Percentiles rank a stretch among this genome's conserved stretches.
Conservation (phyloP, 2,329 filamentous ascomycete genomes). For the Calonectria pauciramosa region DNA sequence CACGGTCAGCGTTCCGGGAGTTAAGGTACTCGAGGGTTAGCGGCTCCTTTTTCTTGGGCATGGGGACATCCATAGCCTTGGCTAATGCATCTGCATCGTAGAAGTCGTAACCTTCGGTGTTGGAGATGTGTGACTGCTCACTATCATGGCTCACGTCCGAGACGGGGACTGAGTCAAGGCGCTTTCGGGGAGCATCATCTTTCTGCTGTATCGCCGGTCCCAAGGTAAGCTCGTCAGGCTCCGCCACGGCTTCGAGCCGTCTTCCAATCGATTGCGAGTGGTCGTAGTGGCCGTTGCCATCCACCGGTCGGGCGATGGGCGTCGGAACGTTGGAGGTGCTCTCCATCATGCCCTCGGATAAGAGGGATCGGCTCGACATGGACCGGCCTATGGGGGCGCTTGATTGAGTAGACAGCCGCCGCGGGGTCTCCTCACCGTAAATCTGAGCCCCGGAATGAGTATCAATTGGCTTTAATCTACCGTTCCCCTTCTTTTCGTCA, state of each 20-base stretch:
- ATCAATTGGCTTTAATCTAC: slow-evolving; percentile 44
- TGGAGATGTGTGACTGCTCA: slow-evolving; percentile 61
- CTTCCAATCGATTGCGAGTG: slow-evolving; percentile 51
- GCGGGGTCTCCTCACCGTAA: slow-evolving; percentile 56
- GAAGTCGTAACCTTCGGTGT: slow-evolving; percentile 75
- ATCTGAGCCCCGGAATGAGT: slow-evolving; percentile 40
- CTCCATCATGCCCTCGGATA: slow-evolving; percentile 67
- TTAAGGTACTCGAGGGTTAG: slow-evolving; percentile 50
- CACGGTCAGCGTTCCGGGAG: slow-evolving; percentile 42
- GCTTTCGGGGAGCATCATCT: slow-evolving; percentile 55
- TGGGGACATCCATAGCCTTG: slow-evolving; percentile 67
- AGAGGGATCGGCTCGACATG: slow-evolving; percentile 58
- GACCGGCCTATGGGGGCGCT: slow-evolving; percentile 50
- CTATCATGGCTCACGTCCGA: slow-evolving; percentile 67
- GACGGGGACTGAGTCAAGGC: slow-evolving; percentile 64
- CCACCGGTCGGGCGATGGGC: slow-evolving; percentile 68
- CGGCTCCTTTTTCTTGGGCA: slow-evolving; percentile 56
- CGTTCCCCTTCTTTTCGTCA: slow-evolving; percentile 48
- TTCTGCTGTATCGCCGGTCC: slow-evolving; percentile 61
- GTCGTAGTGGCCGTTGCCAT: slow-evolving; percentile 50
- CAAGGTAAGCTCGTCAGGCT: slow-evolving; percentile 65
- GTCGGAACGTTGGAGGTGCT: slow-evolving; percentile 75
- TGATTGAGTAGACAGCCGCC: slow-evolving; percentile 47
- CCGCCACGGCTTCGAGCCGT: slow-evolving; percentile 62
- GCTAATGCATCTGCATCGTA: slow-evolving; percentile 71